Percentiles rank a stretch among this genome's conserved stretches.
phyloP scores from a whole-genome alignment of 441 rosid genomes.

The Euphorbia schlechtendalii region DNA sequence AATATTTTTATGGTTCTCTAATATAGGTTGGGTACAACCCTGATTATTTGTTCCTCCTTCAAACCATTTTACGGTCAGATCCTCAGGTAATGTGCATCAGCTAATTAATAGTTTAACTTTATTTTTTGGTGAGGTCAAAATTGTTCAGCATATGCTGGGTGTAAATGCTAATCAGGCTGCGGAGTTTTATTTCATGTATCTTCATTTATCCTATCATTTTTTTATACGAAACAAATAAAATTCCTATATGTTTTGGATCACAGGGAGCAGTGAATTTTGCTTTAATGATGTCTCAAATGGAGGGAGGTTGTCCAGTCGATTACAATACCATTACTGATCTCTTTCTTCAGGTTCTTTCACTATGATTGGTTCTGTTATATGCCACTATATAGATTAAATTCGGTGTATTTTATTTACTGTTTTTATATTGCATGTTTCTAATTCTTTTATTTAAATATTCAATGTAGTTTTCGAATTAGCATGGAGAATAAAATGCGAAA shows the following conservation, averaged over 20 bases:
- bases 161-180: too few relatives aligned
- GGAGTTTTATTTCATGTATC: too few relatives aligned
- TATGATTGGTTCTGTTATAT: neutral
- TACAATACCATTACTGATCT: conserved; percentile 99
- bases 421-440: neutral
- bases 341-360: conserved; percentile 78
- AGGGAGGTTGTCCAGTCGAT: conserved; percentile 98
- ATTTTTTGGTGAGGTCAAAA: neutral
- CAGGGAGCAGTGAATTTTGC: conserved; percentile 99
- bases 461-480: neutral
- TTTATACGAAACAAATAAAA: too few relatives aligned
- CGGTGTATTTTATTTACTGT: neutral
- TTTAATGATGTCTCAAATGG: conserved; percentile 99
- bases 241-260: conserved; percentile 16
- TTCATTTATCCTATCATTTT: too few relatives aligned
- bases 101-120: neutral
- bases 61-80: conserved; percentile 98
- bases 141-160: too few relatives aligned
- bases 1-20: neutral
- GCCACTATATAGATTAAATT: neutral
- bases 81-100: conserved; percentile 67
- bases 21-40: conserved; percentile 99
- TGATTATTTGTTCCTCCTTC: conserved; percentile 96
- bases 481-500: neutral
- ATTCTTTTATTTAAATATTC: too few relatives aligned